A percentile compares a stretch with the other conserved stretches of the same genome.
Evolutionary conservation across 441 rosid genomes (phyloP).

Genomic region (Geranium incanum): DNA sequence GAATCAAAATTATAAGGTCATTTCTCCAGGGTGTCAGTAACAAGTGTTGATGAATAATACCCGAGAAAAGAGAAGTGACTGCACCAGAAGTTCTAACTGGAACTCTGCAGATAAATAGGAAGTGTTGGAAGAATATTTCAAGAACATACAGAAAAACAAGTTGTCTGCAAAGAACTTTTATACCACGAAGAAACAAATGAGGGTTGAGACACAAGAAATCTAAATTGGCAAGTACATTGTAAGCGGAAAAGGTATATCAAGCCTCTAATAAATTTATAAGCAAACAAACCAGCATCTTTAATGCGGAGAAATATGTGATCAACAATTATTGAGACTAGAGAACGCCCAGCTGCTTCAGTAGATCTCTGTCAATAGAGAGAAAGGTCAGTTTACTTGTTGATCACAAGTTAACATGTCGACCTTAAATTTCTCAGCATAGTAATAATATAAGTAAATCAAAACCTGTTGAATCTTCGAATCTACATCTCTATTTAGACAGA

Average conservation of each 20-base stretch:
- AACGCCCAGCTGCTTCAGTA: conserved; percentile 86
- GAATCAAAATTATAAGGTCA: conserved; percentile 19
- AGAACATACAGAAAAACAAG: background rate
- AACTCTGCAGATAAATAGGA: conserved; percentile 57
- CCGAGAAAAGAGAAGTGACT: conserved; percentile 89
- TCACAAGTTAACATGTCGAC: conserved; percentile 7
- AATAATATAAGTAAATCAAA: conserved; percentile 15
- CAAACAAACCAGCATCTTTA: conserved; percentile 81
- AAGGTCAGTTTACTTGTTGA: background rate
- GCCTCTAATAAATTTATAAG: background rate
- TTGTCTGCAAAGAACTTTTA: conserved; percentile 8
- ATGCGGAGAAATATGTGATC: conserved; percentile 96
- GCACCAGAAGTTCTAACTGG: conserved; percentile 91
- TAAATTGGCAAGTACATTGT: background rate
- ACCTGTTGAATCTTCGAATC: conserved; percentile 88
- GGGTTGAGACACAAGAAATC: background rate
- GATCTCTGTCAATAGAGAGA: conserved; percentile 42
- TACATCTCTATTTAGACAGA: conserved; percentile 88
- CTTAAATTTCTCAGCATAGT: conserved; percentile 3
- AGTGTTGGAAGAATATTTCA: conserved; percentile 15
- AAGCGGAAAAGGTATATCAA: background rate
- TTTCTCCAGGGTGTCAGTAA: conserved; percentile 17
- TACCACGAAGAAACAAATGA: conserved; percentile 1
- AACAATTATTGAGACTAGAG: conserved; percentile 77
- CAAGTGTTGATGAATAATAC: conserved; percentile 37